Evolutionary conservation across 2,329 filamentous ascomycete species (phyloP).

Genomic region (Nothophaeocryptopus gaeumannii): DNA sequence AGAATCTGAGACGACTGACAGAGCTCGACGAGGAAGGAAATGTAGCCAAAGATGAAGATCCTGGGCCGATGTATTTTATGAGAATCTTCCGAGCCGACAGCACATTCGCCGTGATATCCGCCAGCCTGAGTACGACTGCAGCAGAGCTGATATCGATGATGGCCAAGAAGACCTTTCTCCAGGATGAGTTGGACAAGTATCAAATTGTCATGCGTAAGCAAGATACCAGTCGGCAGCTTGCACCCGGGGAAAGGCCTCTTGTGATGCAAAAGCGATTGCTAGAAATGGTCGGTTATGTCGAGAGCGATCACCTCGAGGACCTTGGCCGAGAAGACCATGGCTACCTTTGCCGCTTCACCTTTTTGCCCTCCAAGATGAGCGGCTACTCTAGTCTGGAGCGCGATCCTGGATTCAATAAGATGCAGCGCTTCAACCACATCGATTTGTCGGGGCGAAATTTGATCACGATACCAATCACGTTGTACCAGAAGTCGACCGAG

Average conservation of each 20-base stretch:
- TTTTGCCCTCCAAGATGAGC: conserved; percentile 83
- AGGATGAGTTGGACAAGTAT: conserved; percentile 88
- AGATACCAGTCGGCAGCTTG: conserved; percentile 78
- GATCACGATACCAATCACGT: conserved; percentile 87
- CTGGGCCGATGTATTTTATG: conserved; percentile 78
- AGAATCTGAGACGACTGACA: conserved; percentile 54
- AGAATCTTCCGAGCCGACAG: conserved; percentile 91
- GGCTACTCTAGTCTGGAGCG: conserved; percentile 69
- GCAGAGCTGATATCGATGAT: conserved; percentile 84
- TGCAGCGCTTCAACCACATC: conserved; percentile 90
- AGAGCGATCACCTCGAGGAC: conserved; percentile 83
- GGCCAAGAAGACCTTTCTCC: conserved; percentile 89
- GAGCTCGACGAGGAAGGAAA: conserved; percentile 68
- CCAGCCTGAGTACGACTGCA: conserved; percentile 78
- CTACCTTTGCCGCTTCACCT: conserved; percentile 93
- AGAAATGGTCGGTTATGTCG: conserved; percentile 86
- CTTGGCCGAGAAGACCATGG: conserved; percentile 95
- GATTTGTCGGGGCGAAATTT: conserved; percentile 87
- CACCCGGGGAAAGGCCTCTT: conserved; percentile 74
- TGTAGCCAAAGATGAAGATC: conserved; percentile 66
- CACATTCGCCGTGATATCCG: conserved; percentile 89
- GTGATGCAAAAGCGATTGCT: conserved; percentile 88
- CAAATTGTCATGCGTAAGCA: conserved; percentile 95
- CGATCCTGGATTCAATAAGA: conserved; percentile 76
- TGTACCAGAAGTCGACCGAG: conserved; percentile 87